These are phyloP conservation scores for Corymbia maculata DNA, from an alignment of 345 rosid species.

Conservation along the genomic window DNA sequence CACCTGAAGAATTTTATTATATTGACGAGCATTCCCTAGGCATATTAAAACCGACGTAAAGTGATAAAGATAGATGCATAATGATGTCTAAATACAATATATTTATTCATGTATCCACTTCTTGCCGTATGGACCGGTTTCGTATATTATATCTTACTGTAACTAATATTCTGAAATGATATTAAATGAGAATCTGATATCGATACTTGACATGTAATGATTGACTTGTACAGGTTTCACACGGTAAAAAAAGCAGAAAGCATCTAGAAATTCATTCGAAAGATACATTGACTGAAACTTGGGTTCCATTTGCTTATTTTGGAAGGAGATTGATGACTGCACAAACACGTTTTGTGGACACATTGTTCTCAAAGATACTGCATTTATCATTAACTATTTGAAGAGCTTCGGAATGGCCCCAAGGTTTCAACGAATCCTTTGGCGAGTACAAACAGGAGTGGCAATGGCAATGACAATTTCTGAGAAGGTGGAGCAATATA, in stretches of 20 bases:
- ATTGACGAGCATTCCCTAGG: not conserved
- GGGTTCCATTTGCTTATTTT: fast-evolving
- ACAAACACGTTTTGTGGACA: fast-evolving
- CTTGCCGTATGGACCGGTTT: fast-evolving
- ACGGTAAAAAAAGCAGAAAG: fast-evolving
- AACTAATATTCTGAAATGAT: fast-evolving
- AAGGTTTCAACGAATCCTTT: not conserved
- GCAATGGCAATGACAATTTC: too few species aligned
- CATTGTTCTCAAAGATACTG: not conserved
- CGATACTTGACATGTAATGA: fast-evolving
- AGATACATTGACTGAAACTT: fast-evolving
- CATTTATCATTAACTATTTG: fast-evolving
- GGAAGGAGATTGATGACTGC: not conserved
- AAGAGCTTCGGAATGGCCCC: fast-evolving
- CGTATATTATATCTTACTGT: fast-evolving
- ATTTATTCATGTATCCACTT: too few species aligned
- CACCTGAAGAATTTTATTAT: not conserved
- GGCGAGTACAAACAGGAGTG: too few species aligned
- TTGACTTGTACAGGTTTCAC: fast-evolving
- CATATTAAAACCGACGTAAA: not conserved
- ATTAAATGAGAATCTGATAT: not conserved
- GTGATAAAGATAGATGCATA: fast-evolving
- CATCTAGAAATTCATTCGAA: not conserved
- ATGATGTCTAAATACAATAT: fast-evolving
- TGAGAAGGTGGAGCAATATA: too few species aligned